These are phyloP conservation scores for Calonectria pteridis DNA, from an alignment of 2,329 filamentous ascomycete species.

Conservation along the genomic window DNA sequence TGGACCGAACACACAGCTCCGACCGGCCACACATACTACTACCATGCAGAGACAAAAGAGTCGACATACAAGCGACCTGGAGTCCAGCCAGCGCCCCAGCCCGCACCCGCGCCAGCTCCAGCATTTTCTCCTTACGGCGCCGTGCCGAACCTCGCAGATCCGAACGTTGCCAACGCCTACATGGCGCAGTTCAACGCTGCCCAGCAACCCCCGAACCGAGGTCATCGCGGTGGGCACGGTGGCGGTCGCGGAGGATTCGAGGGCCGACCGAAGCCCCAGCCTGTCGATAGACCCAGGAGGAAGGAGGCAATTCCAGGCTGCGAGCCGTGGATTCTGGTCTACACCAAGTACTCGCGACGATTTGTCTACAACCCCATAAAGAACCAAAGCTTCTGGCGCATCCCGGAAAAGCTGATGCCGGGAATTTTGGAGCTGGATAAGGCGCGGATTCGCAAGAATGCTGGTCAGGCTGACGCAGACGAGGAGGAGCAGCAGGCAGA, in stretches of 20 bases:
- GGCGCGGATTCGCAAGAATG: constrained; percentile 74
- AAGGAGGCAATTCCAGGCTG: constrained; percentile 84
- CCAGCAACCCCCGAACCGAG: constrained; percentile 50
- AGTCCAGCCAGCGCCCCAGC: constrained; percentile 39
- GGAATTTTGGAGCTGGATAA: constrained; percentile 81
- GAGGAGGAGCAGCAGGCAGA: constrained; percentile 28
- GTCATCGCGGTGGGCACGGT: constrained; percentile 45
- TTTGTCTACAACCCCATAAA: constrained; percentile 92
- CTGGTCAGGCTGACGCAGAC: constrained; percentile 63
- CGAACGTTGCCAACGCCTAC: constrained; percentile 70
- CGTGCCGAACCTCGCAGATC: constrained; percentile 62
- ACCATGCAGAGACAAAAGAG: constrained; percentile 83
- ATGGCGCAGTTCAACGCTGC: constrained; percentile 65
- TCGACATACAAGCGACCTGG: constrained; percentile 89
- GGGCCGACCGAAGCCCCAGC: constrained; percentile 74
- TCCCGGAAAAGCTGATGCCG: constrained; percentile 87
- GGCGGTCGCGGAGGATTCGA: constrained; percentile 64
- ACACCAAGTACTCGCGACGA: constrained; percentile 87
- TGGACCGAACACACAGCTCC: constrained; percentile 97
- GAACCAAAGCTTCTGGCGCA: constrained; percentile 94
- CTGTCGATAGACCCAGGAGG: constrained; percentile 82
- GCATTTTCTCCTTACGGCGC: constrained; percentile 43
- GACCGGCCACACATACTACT: constrained; percentile 89
- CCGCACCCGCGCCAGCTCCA: constrained; percentile 48
- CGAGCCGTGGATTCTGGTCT: constrained; percentile 92